Conservation (phyloP, 2,329 filamentous ascomycete species). For the Aspergillus sp. region DNA sequence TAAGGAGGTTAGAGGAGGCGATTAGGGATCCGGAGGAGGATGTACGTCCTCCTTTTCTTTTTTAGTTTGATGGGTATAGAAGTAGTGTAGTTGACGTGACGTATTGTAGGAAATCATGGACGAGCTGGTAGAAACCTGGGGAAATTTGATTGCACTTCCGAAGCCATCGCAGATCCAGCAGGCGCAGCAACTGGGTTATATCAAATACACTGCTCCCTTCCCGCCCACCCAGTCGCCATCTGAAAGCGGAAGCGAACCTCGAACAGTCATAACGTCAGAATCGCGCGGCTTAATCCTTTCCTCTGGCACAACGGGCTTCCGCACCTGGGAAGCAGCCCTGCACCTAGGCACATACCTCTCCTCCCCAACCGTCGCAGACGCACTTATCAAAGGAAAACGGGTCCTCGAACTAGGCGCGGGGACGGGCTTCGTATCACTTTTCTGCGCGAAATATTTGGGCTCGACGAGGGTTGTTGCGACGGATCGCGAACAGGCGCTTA, state of each 20-base stretch:
- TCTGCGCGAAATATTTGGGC: conserved; percentile 54
- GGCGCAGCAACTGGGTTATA: conserved; percentile 65
- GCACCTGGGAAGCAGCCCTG: conserved; percentile 64
- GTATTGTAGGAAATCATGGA: conserved; percentile 69
- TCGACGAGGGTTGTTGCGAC: conserved; percentile 52
- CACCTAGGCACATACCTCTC: conserved; percentile 57
- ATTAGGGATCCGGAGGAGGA: conserved; percentile 79
- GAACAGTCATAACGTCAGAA: conserved; percentile 40
- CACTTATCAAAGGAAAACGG: conserved; percentile 45
- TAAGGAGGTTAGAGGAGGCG: conserved; percentile 62
- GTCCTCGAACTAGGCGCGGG: conserved; percentile 61
- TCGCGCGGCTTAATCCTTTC: conserved; percentile 52
- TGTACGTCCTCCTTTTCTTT: conserved; percentile 47
- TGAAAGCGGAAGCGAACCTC: conserved; percentile 1
- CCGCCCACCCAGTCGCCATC: conserved; percentile 1
- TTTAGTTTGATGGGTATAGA: neutral
- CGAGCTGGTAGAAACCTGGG: conserved; percentile 64
- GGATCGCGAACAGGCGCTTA: conserved; percentile 50
- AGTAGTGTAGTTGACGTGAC: neutral
- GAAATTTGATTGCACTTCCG: conserved; percentile 56
- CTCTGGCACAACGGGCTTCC: conserved; percentile 57
- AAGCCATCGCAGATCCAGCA: conserved; percentile 58
- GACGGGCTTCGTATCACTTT: conserved; percentile 59
- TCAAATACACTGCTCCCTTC: conserved; percentile 57
- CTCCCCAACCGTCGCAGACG: conserved; percentile 21